Evolutionary conservation across 108 stramenopile genomes (phyloP).

Genomic region (Conticribra weissflogii): DNA sequence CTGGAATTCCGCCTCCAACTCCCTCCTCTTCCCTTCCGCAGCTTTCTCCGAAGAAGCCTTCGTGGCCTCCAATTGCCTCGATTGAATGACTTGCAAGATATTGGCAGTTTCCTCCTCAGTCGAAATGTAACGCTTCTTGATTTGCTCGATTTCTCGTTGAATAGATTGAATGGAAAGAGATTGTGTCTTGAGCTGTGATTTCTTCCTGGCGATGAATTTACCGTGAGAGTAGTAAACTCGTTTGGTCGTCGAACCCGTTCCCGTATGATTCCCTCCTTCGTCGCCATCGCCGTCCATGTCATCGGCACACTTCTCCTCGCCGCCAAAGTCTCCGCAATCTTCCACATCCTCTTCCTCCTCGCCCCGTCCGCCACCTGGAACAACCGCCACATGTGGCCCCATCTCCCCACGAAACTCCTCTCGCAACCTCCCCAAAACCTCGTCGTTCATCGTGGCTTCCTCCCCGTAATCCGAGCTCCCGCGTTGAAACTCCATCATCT

Average conservation of each 20-base stretch:
- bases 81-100: constrained; percentile 10
- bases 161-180: constrained; percentile 16
- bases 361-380: constrained; percentile 4
- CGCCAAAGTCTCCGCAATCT: neutral
- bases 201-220: constrained; percentile 37
- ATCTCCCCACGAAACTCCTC: constrained; percentile 25
- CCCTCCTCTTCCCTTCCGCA: constrained; percentile 35
- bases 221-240: constrained; percentile 30
- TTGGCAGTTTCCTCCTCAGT: constrained; percentile 22
- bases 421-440: constrained; percentile 24
- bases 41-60: constrained; percentile 25
- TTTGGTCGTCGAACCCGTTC: constrained; percentile 5
- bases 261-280: no score
- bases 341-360: constrained; percentile 13
- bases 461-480: constrained; percentile 33
- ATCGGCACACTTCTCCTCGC: neutral
- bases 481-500: constrained; percentile 43
- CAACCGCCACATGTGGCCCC: constrained; percentile 23
- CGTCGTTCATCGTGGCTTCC: constrained; percentile 39
- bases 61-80: constrained; percentile 22
- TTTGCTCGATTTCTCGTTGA: constrained; percentile 18
- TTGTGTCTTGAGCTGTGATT: constrained; percentile 23
- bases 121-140: constrained; percentile 20
- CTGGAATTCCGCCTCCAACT: constrained; percentile 46
- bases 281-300: neutral